A percentile compares a stretch with the other conserved stretches of the same genome.
Evolutionary conservation across 2,329 filamentous ascomycete genomes (phyloP).

Genomic region (Aspergillus caelatus): DNA sequence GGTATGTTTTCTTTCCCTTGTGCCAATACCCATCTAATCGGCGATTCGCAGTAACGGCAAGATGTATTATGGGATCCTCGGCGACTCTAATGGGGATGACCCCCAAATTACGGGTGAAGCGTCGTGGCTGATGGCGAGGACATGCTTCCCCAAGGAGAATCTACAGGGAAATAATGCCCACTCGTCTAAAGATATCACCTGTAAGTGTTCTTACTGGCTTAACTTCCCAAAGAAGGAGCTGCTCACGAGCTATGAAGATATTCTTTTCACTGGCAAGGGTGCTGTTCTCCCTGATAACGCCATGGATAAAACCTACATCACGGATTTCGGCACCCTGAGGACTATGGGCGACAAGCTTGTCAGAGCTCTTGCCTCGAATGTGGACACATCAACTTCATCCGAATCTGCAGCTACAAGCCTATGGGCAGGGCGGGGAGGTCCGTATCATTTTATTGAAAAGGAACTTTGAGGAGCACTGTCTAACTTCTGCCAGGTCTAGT

Average conservation of each 20-base stretch:
- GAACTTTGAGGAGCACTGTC: not conserved
- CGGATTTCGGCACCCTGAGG: constrained; percentile 29
- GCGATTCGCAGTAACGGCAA: constrained; percentile 26
- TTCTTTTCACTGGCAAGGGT: constrained; percentile 31
- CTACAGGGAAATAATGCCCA: constrained; percentile 32
- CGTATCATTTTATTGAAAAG: not conserved
- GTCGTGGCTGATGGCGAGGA: constrained; percentile 38
- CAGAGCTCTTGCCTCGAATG: constrained; percentile 23
- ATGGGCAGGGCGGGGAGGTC: not conserved
- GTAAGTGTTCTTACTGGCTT: constrained; percentile 17
- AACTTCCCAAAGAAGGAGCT: not conserved
- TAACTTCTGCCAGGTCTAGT: not conserved
- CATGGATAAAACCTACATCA: constrained; percentile 29
- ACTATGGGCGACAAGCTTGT: constrained; percentile 31
- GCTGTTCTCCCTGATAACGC: constrained; percentile 28
- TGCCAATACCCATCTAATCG: not conserved
- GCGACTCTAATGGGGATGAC: constrained; percentile 31
- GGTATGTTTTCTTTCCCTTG: constrained; percentile 16
- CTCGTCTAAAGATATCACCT: constrained; percentile 30
- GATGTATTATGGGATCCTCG: constrained; percentile 39
- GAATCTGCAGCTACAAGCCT: not conserved
- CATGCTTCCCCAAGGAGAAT: constrained; percentile 34
- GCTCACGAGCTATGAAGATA: constrained; percentile 22
- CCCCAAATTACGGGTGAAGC: constrained; percentile 37
- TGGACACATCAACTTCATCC: constrained; percentile 5